Evolutionary conservation across 169 alveolate species (phyloP).

Genomic region (Toxoplasma gondii): DNA sequence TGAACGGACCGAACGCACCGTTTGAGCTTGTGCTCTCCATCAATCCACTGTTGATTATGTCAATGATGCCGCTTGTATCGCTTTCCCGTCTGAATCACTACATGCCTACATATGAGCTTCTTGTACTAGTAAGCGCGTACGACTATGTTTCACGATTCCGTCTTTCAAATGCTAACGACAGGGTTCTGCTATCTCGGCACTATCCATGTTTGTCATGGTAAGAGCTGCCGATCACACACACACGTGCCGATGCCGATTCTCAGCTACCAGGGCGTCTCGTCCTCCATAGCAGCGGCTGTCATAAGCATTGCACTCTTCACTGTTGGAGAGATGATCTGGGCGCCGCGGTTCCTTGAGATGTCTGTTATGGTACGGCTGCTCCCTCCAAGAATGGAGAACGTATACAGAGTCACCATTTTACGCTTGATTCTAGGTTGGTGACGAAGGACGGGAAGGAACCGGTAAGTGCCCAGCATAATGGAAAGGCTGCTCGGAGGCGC

Average conservation of each 20-base stretch:
- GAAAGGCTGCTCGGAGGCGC: neutral
- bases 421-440: slow-evolving; percentile 26
- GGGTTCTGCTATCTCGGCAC: slow-evolving; percentile 41
- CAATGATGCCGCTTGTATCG: slow-evolving; percentile 42
- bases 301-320: slow-evolving; percentile 43
- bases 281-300: slow-evolving; percentile 55
- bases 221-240: neutral
- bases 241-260: too few relatives aligned
- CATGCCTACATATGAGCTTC: neutral
- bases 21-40: slow-evolving; percentile 52
- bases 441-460: slow-evolving; percentile 57
- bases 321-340: slow-evolving; percentile 68
- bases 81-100: neutral
- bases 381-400: neutral
- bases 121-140: slow-evolving; percentile 9
- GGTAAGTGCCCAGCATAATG: slow-evolving; percentile 11
- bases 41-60: slow-evolving; percentile 37
- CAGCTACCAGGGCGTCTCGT: slow-evolving; percentile 19
- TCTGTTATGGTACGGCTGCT: slow-evolving; percentile 47
- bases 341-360: slow-evolving; percentile 59
- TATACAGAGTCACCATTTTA: neutral
- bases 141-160: neutral
- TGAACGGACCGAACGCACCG: slow-evolving; percentile 34
- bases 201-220: slow-evolving; percentile 49
- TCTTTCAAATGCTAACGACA: neutral